Base-by-base conservation (phyloP, 768 basidiomycete species). In the Termitomyces sp. region DNA sequence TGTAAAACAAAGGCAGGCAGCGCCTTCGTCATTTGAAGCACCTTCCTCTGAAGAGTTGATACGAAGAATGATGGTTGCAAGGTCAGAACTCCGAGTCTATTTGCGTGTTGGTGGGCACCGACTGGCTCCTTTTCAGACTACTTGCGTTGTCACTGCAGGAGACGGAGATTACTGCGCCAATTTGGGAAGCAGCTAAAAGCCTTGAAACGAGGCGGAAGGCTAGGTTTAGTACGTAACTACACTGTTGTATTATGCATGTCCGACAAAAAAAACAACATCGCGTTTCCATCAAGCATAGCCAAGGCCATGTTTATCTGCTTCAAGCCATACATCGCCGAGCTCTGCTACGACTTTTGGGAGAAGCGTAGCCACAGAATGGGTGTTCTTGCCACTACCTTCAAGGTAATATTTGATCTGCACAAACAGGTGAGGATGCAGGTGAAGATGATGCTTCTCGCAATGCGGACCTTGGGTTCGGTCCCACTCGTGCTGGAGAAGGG, bases 351-450 rank as follows among this genome's bases (percentile, higher is more conserved):
- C 86, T 46, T 69, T 70, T 4, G 73, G 72, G n/a, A 95, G 78
- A 42, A 84, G 71, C 4, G 63, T 66, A 2, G 74, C 73, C 4
- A 94, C 85, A 0, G 70, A 68, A n/a, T 62, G 63, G 0, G 74
- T 67, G 64, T 89, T 74, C 53, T 71, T 76, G 0, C 92, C 91
- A 53, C 77, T 82, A 11, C 91, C 94, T 76, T 96, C 94, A 34
- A 95, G 76, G 69, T 96, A 96, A 71, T 89, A 93, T 70, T 96
- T 96, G 75, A 94, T 91, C 90, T 81, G 50, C n/a, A 48, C 48
- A n/a, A 34, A 36, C 29, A 56, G 31, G 10, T 56, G 1, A 42
- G 42, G 5, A 43, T 45, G 38, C 29, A 45, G 31, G 10, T 56
- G 1, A 42, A 31, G 5, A 43, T 45, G 38, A 81, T 56, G 40